Evolutionary conservation across 2,329 filamentous ascomycete species (phyloP).

Genomic region (Claviceps sp.): DNA sequence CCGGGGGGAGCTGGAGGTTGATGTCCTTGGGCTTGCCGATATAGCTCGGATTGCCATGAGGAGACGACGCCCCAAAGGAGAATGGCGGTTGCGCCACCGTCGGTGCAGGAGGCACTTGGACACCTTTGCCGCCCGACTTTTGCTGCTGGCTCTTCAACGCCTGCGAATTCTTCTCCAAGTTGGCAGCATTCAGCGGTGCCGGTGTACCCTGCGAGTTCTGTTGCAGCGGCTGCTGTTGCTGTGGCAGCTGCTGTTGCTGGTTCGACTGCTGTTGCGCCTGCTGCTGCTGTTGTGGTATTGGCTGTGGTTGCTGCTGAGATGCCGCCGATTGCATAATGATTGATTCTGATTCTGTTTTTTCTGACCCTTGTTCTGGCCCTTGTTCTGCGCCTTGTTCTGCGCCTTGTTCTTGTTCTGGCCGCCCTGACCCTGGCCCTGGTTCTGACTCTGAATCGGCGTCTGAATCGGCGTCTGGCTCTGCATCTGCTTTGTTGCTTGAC

Average conservation of each 20-base stretch:
- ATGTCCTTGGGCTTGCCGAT: slow-evolving; percentile 38
- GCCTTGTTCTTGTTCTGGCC: too few species aligned
- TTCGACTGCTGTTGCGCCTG: slow-evolving; percentile 10
- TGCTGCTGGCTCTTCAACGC: slow-evolving; percentile 27
- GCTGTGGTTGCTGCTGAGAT: slow-evolving; percentile 18
- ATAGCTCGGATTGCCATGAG: slow-evolving; percentile 46
- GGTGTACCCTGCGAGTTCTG: slow-evolving; percentile 13
- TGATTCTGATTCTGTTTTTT: slow-evolving; percentile 11
- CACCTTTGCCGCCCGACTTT: slow-evolving; percentile 28
- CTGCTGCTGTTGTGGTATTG: slow-evolving; percentile 15
- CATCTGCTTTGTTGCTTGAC: slow-evolving; percentile 12
- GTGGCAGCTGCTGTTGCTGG: slow-evolving; percentile 13
- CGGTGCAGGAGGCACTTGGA: slow-evolving; percentile 41
- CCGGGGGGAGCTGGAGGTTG: slow-evolving; percentile 40
- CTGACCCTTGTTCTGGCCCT: too few species aligned
- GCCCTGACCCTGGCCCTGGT: too few species aligned
- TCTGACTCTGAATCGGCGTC: too few species aligned
- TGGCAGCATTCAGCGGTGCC: slow-evolving; percentile 30
- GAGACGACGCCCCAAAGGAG: slow-evolving; percentile 40
- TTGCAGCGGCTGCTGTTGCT: slow-evolving; percentile 13
- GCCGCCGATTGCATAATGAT: slow-evolving; percentile 4
- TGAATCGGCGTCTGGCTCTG: too few species aligned
- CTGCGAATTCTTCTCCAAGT: slow-evolving; percentile 39
- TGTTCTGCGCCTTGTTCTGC: too few species aligned
- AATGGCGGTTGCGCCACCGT: slow-evolving; percentile 45